Evolutionary conservation across 129 eudicot genomes (phyloP).

Genomic region (Apium graveolens): DNA sequence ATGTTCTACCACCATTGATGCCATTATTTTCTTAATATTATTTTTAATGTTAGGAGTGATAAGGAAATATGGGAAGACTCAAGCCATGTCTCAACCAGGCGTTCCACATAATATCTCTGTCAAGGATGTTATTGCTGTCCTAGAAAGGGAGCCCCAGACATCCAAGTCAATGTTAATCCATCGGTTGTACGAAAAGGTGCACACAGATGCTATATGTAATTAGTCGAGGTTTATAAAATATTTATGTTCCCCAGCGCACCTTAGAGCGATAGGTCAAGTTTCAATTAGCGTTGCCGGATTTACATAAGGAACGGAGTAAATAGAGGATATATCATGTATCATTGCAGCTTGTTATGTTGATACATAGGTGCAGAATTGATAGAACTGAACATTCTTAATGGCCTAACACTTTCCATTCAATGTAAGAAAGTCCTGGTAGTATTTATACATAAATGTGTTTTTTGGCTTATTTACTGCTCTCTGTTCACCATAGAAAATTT

Average conservation of each 20-base stretch:
- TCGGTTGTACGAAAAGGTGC: constrained; percentile 43
- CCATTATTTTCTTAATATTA: background rate
- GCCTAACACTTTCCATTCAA: background rate
- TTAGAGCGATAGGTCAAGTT: background rate
- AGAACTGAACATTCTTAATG: background rate
- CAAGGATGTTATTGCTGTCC: constrained; percentile 67
- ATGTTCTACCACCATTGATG: background rate
- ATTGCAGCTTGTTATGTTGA: background rate
- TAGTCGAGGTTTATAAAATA: background rate
- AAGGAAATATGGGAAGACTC: constrained; percentile 37
- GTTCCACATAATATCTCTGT: constrained; percentile 43
- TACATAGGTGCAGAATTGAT: background rate
- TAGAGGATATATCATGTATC: background rate
- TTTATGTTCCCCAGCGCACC: too few species aligned
- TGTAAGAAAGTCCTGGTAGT: background rate
- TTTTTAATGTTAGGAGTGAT: constrained; percentile 21
- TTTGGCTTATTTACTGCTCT: too few species aligned
- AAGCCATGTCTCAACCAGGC: constrained; percentile 28
- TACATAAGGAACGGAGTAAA: background rate
- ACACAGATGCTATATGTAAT: constrained; percentile 16
- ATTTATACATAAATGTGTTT: too few species aligned
- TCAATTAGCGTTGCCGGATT: background rate
- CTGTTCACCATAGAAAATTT: too few species aligned
- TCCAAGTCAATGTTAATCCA: constrained; percentile 47
- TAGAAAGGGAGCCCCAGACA: constrained; percentile 79